phyloP scores from a whole-genome alignment of 345 rosid genomes.

The Sisymbrium altissimum region DNA sequence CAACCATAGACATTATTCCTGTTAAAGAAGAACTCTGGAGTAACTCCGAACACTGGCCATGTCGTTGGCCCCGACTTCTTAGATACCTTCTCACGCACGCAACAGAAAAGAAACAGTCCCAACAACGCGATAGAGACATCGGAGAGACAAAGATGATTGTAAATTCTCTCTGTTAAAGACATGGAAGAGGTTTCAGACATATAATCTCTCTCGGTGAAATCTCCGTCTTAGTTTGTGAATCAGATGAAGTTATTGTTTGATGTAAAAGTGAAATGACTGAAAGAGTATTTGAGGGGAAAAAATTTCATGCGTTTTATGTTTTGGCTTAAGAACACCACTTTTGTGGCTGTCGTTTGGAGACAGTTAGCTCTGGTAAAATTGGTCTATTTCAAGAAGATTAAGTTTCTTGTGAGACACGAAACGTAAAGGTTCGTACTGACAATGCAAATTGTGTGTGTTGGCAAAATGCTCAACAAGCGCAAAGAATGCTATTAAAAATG shows the following conservation, averaged over 20 bases:
- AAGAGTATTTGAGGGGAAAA: constrained; percentile 4
- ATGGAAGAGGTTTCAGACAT: constrained; percentile 9
- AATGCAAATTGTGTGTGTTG: constrained; percentile 26
- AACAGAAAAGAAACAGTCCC: constrained; percentile 51
- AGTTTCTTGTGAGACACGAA: constrained; percentile 5
- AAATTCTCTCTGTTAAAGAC: constrained; percentile 29
- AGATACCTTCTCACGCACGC: constrained; percentile 42
- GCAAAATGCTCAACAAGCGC: neutral
- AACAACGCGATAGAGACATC: constrained; percentile 45
- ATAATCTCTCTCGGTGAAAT: neutral
- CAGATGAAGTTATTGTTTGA: neutral
- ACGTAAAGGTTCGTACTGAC: constrained; percentile 3
- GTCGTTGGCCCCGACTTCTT: constrained; percentile 52
- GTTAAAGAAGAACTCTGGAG: constrained; percentile 41
- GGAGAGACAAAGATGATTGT: constrained; percentile 30
- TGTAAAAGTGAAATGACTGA: neutral
- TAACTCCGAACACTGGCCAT: constrained; percentile 66
- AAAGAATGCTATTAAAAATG: neutral
- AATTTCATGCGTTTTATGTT: constrained; percentile 15
- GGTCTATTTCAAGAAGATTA: neutral
- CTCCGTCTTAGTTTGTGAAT: neutral
- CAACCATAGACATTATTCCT: constrained; percentile 41
- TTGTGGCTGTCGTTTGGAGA: constrained; percentile 14
- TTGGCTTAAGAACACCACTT: constrained; percentile 7
- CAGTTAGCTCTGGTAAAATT: neutral